These are phyloP conservation scores for Stygiomarasmius scandens DNA, from an alignment of 1,284 basidiomycete species.

Conservation along the genomic window DNA sequence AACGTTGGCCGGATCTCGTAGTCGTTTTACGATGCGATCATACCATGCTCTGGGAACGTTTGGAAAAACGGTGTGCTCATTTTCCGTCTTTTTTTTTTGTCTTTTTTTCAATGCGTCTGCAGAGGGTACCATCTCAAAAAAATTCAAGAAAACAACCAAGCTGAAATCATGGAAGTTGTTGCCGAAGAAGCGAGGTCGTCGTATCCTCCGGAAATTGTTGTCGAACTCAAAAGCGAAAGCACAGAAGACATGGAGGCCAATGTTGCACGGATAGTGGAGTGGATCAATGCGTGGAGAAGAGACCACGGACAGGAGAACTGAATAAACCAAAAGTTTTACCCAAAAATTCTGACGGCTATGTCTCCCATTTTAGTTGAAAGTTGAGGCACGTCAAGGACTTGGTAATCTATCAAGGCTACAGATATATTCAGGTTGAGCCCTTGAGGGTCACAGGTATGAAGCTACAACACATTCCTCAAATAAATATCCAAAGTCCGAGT, in stretches of 20 bases:
- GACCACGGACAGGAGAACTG: constrained; percentile 35
- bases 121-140: constrained; percentile 92
- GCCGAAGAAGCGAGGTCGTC: constrained; percentile 86
- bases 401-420: too few relatives aligned
- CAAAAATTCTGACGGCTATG: too few relatives aligned
- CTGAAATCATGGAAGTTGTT: constrained; percentile 97
- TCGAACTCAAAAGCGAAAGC: constrained; percentile 83
- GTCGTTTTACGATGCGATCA: constrained; percentile 94
- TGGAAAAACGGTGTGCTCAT: constrained; percentile 93
- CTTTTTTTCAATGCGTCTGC: background rate
- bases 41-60: constrained; percentile 84
- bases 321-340: background rate
- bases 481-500: constrained; percentile 1
- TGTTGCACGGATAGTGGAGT: constrained; percentile 80
- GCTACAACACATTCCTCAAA: background rate
- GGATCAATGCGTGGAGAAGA: constrained; percentile 81
- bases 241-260: constrained; percentile 87
- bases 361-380: too few relatives aligned
- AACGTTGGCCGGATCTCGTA: constrained; percentile 97
- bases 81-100: constrained; percentile 18
- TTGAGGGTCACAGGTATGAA: too few relatives aligned
- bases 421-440: too few relatives aligned
- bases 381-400: too few relatives aligned
- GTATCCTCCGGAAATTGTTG: constrained; percentile 85
- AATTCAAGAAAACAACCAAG: constrained; percentile 97